Percentiles rank a stretch among this genome's conserved stretches.
Evolutionary conservation across 768 basidiomycete genomes (phyloP).

Genomic region (Sporobolomyces pararoseus): DNA sequence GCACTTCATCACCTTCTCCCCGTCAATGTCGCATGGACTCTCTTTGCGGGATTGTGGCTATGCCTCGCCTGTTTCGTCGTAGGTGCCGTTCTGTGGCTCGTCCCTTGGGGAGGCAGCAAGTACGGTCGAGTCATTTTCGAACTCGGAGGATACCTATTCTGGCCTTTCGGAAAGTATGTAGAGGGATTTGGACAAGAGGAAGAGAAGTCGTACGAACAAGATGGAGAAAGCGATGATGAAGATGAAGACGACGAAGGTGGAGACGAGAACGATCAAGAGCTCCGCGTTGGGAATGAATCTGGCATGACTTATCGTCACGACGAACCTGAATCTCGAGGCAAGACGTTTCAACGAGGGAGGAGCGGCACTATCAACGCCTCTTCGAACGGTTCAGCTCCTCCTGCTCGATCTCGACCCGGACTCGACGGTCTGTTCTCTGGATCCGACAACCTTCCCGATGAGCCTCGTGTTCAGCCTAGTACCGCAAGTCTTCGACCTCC

Average conservation of each 20-base stretch:
- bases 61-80: slow-evolving; percentile 65
- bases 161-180: slow-evolving; percentile 98
- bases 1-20: slow-evolving; percentile 88
- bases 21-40: slow-evolving; percentile 88
- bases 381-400: background rate
- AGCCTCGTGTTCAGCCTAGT: slow-evolving; percentile 51
- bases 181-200: slow-evolving; percentile 61
- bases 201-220: slow-evolving; percentile 25
- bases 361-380: slow-evolving; percentile 25
- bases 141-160: slow-evolving; percentile 89
- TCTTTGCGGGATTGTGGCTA: slow-evolving; percentile 92
- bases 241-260: slow-evolving; percentile 26
- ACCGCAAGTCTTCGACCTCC: slow-evolving; percentile 56
- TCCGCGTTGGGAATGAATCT: background rate
- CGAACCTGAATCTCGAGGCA: slow-evolving; percentile 24
- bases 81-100: slow-evolving; percentile 64
- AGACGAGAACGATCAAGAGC: too few species aligned
- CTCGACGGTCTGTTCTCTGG: slow-evolving; percentile 36
- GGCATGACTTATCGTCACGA: slow-evolving; percentile 15
- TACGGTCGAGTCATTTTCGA: slow-evolving; percentile 86
- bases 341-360: slow-evolving; percentile 17
- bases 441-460: slow-evolving; percentile 44
- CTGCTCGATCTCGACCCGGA: slow-evolving; percentile 28
- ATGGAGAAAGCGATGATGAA: slow-evolving; percentile 42
- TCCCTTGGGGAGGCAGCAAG: slow-evolving; percentile 74